A percentile compares a stretch with the other conserved stretches of the same genome.
Evolutionary conservation across 805 yeast species (phyloP).

Genomic region (Kuraishia piskuri): DNA sequence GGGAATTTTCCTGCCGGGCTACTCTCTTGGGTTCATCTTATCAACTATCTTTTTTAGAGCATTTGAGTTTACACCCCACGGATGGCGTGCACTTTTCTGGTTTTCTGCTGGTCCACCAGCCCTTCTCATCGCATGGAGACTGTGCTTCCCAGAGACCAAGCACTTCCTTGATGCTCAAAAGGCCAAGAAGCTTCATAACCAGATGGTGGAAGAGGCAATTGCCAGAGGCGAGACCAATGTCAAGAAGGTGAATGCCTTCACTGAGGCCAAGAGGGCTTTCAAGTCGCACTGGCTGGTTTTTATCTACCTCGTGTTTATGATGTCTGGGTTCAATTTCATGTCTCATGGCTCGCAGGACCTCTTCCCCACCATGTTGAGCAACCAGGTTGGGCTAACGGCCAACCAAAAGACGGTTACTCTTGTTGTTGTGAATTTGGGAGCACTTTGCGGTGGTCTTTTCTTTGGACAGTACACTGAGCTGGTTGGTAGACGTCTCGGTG

Average conservation of each 20-base stretch:
- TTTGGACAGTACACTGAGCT: conserved; percentile 49
- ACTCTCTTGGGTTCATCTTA: conserved; percentile 57
- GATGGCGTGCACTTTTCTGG: conserved; percentile 66
- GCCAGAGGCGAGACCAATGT: conserved; percentile 16
- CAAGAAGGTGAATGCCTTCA: conserved; percentile 17
- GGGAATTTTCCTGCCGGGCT: conserved; percentile 76
- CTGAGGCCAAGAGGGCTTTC: conserved; percentile 23
- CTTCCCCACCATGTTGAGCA: conserved; percentile 43
- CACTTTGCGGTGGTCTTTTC: conserved; percentile 44
- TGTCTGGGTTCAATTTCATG: conserved; percentile 58
- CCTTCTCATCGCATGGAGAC: conserved; percentile 31
- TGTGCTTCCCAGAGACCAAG: conserved; percentile 41
- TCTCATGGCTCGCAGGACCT: conserved; percentile 60
- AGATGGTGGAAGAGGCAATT: conserved; percentile 7
- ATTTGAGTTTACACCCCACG: conserved; percentile 40
- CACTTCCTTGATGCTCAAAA: conserved; percentile 31
- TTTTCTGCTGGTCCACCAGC: conserved; percentile 52
- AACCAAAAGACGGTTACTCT: conserved; percentile 45
- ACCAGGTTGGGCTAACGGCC: conserved; percentile 31
- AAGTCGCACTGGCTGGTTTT: conserved; percentile 50
- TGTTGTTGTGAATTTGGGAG: conserved; percentile 51
- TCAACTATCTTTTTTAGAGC: conserved; percentile 62
- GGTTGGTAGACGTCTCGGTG: conserved; percentile 45
- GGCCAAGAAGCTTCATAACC: conserved; percentile 14
- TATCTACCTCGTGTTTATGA: conserved; percentile 44